Evolutionary conservation across 129 eudicot species (phyloP).

Genomic region (Dittrichia graveolens): DNA sequence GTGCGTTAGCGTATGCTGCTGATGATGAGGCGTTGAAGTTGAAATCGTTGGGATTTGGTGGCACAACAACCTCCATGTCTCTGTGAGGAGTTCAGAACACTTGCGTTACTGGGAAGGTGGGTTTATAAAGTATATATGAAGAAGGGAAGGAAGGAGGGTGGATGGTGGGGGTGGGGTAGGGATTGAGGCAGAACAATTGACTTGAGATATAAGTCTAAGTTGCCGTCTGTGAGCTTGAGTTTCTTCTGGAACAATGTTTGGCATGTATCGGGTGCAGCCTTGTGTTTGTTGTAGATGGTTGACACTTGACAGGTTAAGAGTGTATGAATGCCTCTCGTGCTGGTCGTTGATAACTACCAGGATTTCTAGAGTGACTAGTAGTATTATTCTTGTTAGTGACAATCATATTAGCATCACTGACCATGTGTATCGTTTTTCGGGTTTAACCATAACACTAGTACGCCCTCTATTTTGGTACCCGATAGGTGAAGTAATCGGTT

Average conservation of each 20-base stretch:
- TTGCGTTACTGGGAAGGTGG: slow-evolving; percentile 1
- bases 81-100: slow-evolving; percentile 13
- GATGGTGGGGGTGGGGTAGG: slow-evolving; percentile 17
- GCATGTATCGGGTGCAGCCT: slow-evolving; percentile 14
- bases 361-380: too few species aligned
- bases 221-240: slow-evolving; percentile 28
- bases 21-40: slow-evolving; percentile 47
- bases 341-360: slow-evolving; percentile 15
- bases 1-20: slow-evolving; percentile 33
- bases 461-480: too few species aligned
- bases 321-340: slow-evolving; percentile 15
- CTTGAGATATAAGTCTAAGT: slow-evolving; percentile 17
- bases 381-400: too few species aligned
- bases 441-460: too few species aligned
- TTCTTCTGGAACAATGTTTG: slow-evolving; percentile 38
- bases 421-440: too few species aligned
- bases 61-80: slow-evolving; percentile 32
- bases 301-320: too few species aligned
- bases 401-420: too few species aligned
- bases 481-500: too few species aligned
- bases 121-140: not conserved
- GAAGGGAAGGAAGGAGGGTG: not conserved
- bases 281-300: slow-evolving; percentile 4
- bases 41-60: slow-evolving; percentile 43
- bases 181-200: slow-evolving; percentile 23